Base-by-base conservation (phyloP, 2,329 filamentous ascomycete species). In the Waltergamsia citrina region DNA sequence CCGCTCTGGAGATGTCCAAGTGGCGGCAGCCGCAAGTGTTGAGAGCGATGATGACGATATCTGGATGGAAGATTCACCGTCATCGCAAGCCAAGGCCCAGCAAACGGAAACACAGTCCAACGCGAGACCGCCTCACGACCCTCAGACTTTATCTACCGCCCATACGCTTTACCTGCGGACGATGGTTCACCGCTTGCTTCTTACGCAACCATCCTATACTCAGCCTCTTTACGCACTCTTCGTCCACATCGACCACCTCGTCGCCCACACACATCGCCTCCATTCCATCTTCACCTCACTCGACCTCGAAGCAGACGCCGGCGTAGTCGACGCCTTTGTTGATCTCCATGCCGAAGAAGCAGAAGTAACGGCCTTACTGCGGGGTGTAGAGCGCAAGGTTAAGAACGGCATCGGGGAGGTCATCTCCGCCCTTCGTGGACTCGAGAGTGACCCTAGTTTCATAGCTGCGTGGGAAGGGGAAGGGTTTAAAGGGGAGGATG, bases 291-390 rank as follows among this genome's bases (percentile, higher is more conserved):
- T 88, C 67, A 73, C 75, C 14, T 78, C 81, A 1, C 67, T 86
- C 23, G 87, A 94, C 52, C 71, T 93, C 0, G 85, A 94, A 54
- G 70, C 74, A 4, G 85, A 94, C 47, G 81, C 85, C 37, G 85
- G 85, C 6, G 83, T 92, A 1, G 75, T 88, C 5, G 85, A 86
- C 49, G 76, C 78, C 0, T 79, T 82, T 48, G 70, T 78, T 2
- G 77, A 86, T 49, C 74, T 85, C 26, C 71, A 69, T 15, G 69
- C 74, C 32, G 87, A 94, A 50, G 85, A 94, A 52, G 54, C 57
- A 10, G 76, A 83, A 38, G 71, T 88, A 7, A 68, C 71, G 46
- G 55, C 65, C 3, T 76, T 82, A 40, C 65, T 94, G 30, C 67
- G 71, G 30, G 65, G 67, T 5, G 74, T 84, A 2, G 72, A 84